Base-by-base conservation (phyloP, 345 rosid species). In the Gossypium australe region DNA sequence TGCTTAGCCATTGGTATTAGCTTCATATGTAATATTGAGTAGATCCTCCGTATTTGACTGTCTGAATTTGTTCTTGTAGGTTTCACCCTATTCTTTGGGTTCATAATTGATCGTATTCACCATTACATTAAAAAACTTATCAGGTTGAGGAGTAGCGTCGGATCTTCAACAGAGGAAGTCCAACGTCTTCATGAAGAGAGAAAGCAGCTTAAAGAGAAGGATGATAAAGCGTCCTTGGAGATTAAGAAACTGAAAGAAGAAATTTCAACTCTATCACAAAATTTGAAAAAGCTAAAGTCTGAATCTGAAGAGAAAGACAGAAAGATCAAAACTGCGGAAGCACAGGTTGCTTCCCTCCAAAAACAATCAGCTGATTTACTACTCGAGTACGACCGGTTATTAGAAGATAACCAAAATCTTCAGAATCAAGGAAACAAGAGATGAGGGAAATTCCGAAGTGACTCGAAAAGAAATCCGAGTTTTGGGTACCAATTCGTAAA, bases 351-450 rank as follows among this genome's bases (percentile, higher is more conserved):
- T 1, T 70, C 92, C 55, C 98, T 92, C 45, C 97, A 90, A 77
- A 89, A 89, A 58, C 98, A 90, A 73, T 87, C 97, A 66, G 91
- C 94, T 6, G 98, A 92, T 73, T 72, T 94, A 2, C 85, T 92
- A 53, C 90, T 94, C 17, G 97, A 92, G 83, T 94, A 94, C 38
- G 98, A 92, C 59, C 87, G 90, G 27, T 77, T 94, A 49, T 77
- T 94, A 49, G 97, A 94, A 83, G 91, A 89, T 77, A 94, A 94
- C 82, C 97, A 90, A 70, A 90, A 77, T 75, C 94, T 94, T 74
- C 98, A 94, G 84, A 86, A 79, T 81, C 89, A 86, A 70, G 89
- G 92, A 62, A 82, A 82, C 71, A 76, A 65, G 75, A 70, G 70
- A 8, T 83, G 79, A 85, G 67, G 53, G 72, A 68, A 22, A 47